Base-by-base conservation (phyloP, 2,329 filamentous ascomycete genomes). In the Pseudocercospora fuligena region DNA sequence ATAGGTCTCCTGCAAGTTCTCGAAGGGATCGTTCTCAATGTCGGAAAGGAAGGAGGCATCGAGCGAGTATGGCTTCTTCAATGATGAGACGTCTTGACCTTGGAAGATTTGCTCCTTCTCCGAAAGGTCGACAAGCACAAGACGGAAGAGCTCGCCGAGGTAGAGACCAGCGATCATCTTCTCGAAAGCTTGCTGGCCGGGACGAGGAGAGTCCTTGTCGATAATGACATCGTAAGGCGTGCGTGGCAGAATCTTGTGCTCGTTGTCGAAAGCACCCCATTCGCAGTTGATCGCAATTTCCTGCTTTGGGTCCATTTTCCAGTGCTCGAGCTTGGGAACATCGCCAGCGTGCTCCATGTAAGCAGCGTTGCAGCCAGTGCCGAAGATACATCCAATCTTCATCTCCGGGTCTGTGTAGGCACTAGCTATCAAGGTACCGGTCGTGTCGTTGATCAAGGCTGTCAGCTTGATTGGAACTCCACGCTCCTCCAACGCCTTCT, bases 271-370 rank as follows among this genome's bases (percentile, higher is more conserved):
- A 36, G 94, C 94, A 72, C 94, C 94, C 87, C 94, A 97, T 80
- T 98, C 94, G 83, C 94, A 97, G 85, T 97, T 97, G 83, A 98
- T 97, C 61, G 93, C 93, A 86, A 97, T 96, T 70, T 95, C 90
- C 64, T 78, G 75, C 27, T 76, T 70, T 0, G 92, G 84, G 59
- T 93, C 91, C 43, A 98, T 87, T 75, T 96, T 95, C 85, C 97
- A 87, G 82, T 97, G 89, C 11, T 91, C 92, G 63, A 99, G 88
- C 85, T 99, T 99, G 71, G 94, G 94, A 71, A 99, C 93, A 12
- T 90, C 92, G 71, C 93, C 93, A 70, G 88, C 92, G 76, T 96
- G 82, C 81, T 99, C 95, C 91, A 99, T 97, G 83, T 99, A 99
- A 46, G 95, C 95, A 47, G 94, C 95, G 76, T 99, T 99, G 83